Evolutionary conservation across 371 early-diverging fungal species (phyloP), one percentile per base, ranked within the genome.

Genomic region (Lichtheimia hyalospora): DNA sequence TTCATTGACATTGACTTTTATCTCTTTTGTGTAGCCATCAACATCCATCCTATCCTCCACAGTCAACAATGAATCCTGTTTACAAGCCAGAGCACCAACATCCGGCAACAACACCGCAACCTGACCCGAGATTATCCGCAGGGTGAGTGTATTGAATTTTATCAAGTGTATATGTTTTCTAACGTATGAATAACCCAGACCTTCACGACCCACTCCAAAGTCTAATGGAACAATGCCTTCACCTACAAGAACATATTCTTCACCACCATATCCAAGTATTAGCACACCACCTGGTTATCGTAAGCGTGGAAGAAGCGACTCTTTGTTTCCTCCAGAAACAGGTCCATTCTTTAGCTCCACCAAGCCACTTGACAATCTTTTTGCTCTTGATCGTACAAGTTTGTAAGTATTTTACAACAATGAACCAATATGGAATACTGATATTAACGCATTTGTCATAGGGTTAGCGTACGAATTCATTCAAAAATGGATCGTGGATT

Each of bases 401-500:
- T 66, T 82, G 86, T 87, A 84, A 69, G 72, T 60, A 21, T 42
- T 21, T 25, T 34, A 13, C 41, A 48, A 49, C 18, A 46, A 46
- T 54, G 41, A 10, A 41, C 42, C 23, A 18, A 27, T 43, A 52
- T 13, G 40, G 27, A n/a, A 18, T 6, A 42, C 51, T 52, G 49
- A 50, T 39, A 23, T 51, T n/a, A 25, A 25, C 46, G 21, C 23
- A 53, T 20, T 34, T 54, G 48, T n/a, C 51, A 15, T 39, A 64
- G 61, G 16, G 58, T 66, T 21, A 74, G 71, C n/a, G 60, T 80
- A 55, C 74, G 75, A 21, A 77, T 85, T 25, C 68, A 76, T 28
- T 77, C 85, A 50, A 85, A 85, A 58, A 74, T 90, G 64, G 94
- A 92, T 63, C 81, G 89, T 52, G 93, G 93, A 6, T 93, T 90